A percentile compares a stretch with the other conserved stretches of the same genome.
phyloP scores from a whole-genome alignment of 306 rosid species.

The Hippophae gyantsensis region DNA sequence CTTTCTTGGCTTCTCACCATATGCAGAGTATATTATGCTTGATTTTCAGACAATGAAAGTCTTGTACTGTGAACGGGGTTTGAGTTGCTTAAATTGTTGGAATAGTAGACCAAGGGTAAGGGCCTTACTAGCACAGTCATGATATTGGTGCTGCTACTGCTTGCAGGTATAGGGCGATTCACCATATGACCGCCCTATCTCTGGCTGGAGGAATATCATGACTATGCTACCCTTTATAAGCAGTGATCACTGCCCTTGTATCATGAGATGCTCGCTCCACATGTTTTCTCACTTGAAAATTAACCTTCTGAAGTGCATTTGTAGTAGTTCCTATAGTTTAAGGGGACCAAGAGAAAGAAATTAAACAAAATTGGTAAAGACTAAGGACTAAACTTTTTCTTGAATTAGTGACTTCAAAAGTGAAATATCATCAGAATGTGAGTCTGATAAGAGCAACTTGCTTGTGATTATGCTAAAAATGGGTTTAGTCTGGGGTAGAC shows the following conservation, averaged over 20 bases:
- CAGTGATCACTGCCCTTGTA: constrained; percentile 76
- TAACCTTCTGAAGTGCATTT: constrained; percentile 61
- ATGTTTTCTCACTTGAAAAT: constrained; percentile 80
- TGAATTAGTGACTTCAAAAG: too few relatives aligned
- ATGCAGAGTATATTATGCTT: constrained; percentile 19
- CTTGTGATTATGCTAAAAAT: too few relatives aligned
- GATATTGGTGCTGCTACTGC: constrained; percentile 4
- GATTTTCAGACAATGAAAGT: constrained; percentile 5
- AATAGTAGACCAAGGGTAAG: constrained; percentile 15
- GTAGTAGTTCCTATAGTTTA: constrained; percentile 72
- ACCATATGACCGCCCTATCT: constrained; percentile 38
- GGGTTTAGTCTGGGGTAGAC: too few relatives aligned
- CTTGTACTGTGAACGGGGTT: constrained; percentile 13
- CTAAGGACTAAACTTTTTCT: too few relatives aligned
- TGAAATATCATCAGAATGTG: too few relatives aligned
- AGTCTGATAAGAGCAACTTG: too few relatives aligned
- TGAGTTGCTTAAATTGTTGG: constrained; percentile 15
- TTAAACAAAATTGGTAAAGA: too few relatives aligned
- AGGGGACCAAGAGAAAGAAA: constrained; percentile 2
- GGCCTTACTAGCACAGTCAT: constrained; percentile 27
- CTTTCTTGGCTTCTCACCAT: constrained; percentile 18
- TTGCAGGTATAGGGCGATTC: constrained; percentile 9
- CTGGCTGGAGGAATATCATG: constrained; percentile 94
- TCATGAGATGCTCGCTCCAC: constrained; percentile 88
- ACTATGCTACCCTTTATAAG: constrained; percentile 90